These are phyloP conservation scores for Leavenworthia alabamica DNA, from an alignment of 345 rosid species.

Conservation along the genomic window DNA sequence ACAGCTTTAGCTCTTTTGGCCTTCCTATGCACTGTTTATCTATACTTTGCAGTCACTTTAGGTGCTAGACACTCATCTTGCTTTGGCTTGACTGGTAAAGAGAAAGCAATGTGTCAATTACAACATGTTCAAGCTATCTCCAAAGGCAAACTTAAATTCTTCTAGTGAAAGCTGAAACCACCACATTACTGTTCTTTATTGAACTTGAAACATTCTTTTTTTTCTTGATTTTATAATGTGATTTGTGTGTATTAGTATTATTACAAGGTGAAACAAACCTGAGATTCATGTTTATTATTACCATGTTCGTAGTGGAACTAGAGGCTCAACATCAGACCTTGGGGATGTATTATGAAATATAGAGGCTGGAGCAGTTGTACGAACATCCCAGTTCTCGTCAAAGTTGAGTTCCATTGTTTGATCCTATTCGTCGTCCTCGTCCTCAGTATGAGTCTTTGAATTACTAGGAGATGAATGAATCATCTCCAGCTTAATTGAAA, in stretches of 20 bases:
- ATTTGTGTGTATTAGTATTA: conserved; percentile 3
- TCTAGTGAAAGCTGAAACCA: conserved; percentile 22
- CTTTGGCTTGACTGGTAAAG: conserved; percentile 54
- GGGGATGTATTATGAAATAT: background rate
- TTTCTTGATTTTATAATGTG: background rate
- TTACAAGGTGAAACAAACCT: conserved; percentile 1
- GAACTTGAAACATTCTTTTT: conserved; percentile 1
- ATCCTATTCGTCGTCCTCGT: conserved; percentile 16
- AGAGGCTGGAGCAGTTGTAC: conserved; percentile 18
- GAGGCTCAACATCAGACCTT: conserved; percentile 4
- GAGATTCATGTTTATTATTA: background rate
- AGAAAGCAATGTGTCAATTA: conserved; percentile 54
- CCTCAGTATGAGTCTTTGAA: background rate
- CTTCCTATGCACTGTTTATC: conserved; percentile 79
- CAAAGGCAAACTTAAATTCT: conserved; percentile 54
- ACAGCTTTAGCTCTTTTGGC: conserved; percentile 69
- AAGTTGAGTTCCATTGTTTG: conserved; percentile 6
- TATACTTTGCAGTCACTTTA: conserved; percentile 84
- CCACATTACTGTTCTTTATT: too few species aligned
- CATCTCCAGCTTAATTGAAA: conserved; percentile 27
- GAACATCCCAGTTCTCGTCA: conserved; percentile 22
- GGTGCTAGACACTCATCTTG: conserved; percentile 56
- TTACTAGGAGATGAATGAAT: conserved; percentile 14
- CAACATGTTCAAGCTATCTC: conserved; percentile 42
- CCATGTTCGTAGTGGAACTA: conserved; percentile 21